Percentiles rank a stretch among this genome's conserved stretches.
Evolutionary conservation across 345 rosid species (phyloP).

Genomic region (Hibiscus syriacus): DNA sequence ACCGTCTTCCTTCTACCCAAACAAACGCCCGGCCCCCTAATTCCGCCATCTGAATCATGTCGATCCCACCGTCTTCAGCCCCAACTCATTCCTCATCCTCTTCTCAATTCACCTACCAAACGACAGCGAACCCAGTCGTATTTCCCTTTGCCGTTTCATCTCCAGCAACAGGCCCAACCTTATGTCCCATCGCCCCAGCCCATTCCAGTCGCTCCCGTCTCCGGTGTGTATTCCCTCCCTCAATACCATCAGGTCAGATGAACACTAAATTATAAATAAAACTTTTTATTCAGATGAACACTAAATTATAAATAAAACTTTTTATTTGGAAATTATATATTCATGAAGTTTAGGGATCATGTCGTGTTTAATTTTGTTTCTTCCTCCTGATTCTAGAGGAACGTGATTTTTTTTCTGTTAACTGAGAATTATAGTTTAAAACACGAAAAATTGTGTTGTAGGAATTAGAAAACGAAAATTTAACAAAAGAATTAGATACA

Average conservation of each 20-base stretch:
- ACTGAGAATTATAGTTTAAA: neutral
- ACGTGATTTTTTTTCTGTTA: too few species aligned
- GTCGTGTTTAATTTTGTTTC: neutral
- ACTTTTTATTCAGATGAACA: too few species aligned
- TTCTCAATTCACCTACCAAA: constrained; percentile 9
- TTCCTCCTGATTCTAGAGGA: too few species aligned
- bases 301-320: neutral
- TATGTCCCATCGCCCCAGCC: neutral
- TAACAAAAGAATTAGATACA: neutral
- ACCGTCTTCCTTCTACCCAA: neutral
- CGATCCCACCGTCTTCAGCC: neutral
- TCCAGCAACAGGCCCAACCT: constrained; percentile 8
- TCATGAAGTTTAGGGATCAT: neutral
- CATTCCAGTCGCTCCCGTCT: constrained; percentile 23
- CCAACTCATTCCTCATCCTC: neutral
- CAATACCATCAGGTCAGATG: constrained; percentile 67
- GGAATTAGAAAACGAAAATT: neutral
- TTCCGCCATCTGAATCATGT: neutral
- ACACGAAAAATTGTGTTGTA: too few species aligned
- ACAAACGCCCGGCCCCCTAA: neutral
- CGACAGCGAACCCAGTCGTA: neutral
- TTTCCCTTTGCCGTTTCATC: constrained; percentile 12
- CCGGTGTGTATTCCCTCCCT: constrained; percentile 62
- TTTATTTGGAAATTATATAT: neutral
- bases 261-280: too few species aligned